A percentile compares a stretch with the other conserved stretches of the same genome.
Evolutionary conservation across 2,329 filamentous ascomycete species (phyloP).

Genomic region (Aureobasidium sp.): DNA sequence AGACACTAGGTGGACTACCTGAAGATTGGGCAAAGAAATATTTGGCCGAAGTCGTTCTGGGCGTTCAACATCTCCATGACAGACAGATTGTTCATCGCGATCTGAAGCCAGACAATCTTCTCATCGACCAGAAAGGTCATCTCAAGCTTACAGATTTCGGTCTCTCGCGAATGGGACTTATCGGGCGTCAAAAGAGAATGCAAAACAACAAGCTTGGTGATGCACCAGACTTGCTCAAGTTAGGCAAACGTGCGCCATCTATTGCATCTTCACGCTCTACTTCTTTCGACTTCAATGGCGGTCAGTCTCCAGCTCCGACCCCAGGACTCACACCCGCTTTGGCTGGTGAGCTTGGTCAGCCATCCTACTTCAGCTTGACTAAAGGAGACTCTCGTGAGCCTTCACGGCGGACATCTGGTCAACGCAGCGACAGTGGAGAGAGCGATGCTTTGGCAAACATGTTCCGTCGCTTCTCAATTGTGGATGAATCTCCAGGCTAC

Average conservation of each 20-base stretch:
- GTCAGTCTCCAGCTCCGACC: conserved; percentile 73
- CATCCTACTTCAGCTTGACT: conserved; percentile 84
- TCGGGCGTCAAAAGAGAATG: conserved; percentile 91
- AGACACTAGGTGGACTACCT: conserved; percentile 79
- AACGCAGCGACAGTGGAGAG: conserved; percentile 84
- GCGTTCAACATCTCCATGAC: conserved; percentile 90
- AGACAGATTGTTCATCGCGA: conserved; percentile 95
- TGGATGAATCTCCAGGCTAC: conserved; percentile 33
- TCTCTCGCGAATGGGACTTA: conserved; percentile 90
- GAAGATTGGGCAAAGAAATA: conserved; percentile 99
- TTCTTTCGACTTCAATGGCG: conserved; percentile 79
- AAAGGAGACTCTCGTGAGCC: conserved; percentile 48
- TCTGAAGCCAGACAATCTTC: conserved; percentile 89
- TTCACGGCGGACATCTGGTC: conserved; percentile 65
- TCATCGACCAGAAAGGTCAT: conserved; percentile 95
- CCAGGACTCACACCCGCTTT: conserved; percentile 79
- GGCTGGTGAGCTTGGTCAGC: conserved; percentile 60
- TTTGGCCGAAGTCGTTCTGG: conserved; percentile 89
- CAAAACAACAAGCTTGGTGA: conserved; percentile 69
- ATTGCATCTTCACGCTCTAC: conserved; percentile 85
- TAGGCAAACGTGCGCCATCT: conserved; percentile 74
- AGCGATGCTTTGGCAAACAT: conserved; percentile 78
- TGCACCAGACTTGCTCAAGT: conserved; percentile 85
- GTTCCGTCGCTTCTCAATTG: conserved; percentile 60
- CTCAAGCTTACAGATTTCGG: conserved; percentile 97